These are phyloP conservation scores for Furculomyces boomerangus DNA, from an alignment of 371 early-diverging fungal genomes.

Conservation along the genomic window DNA sequence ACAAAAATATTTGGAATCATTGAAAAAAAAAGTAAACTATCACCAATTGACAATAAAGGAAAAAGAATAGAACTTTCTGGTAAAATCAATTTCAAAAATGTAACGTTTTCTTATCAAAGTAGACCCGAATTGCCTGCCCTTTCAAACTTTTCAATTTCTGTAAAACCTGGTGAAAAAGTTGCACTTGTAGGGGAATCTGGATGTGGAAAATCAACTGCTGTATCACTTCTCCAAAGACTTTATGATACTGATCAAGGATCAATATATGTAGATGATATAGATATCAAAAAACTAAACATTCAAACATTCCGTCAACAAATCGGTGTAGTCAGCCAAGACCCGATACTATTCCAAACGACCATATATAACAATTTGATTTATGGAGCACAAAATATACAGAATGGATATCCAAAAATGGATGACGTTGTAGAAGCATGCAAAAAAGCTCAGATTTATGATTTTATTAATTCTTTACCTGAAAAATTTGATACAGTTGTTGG, in stretches of 20 bases:
- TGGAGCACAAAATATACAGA: too few relatives aligned
- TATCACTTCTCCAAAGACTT: conserved; percentile 75
- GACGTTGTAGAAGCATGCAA: too few relatives aligned
- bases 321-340: conserved; percentile 56
- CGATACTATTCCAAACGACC: conserved; percentile 49
- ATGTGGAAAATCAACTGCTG: conserved; percentile 76
- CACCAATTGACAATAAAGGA: conserved; percentile 29
- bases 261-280: conserved; percentile 35
- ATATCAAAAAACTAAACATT: conserved; percentile 31
- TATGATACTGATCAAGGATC: conserved; percentile 43
- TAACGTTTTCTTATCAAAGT: conserved; percentile 45
- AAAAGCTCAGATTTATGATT: too few relatives aligned
- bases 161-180: conserved; percentile 52
- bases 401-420: too few relatives aligned
- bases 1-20: conserved; percentile 51
- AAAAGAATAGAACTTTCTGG: conserved; percentile 29
- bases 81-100: conserved; percentile 25
- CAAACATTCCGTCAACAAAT: conserved; percentile 38
- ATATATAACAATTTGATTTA: conserved; percentile 57
- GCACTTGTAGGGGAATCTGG: conserved; percentile 75
- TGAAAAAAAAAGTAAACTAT: conserved; percentile 45
- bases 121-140: conserved; percentile 47
- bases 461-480: too few relatives aligned
- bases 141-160: conserved; percentile 32
- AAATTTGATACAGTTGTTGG: too few relatives aligned